Conservation (phyloP, 1,284 basidiomycete genomes). For the Caloboletus inedulis region DNA sequence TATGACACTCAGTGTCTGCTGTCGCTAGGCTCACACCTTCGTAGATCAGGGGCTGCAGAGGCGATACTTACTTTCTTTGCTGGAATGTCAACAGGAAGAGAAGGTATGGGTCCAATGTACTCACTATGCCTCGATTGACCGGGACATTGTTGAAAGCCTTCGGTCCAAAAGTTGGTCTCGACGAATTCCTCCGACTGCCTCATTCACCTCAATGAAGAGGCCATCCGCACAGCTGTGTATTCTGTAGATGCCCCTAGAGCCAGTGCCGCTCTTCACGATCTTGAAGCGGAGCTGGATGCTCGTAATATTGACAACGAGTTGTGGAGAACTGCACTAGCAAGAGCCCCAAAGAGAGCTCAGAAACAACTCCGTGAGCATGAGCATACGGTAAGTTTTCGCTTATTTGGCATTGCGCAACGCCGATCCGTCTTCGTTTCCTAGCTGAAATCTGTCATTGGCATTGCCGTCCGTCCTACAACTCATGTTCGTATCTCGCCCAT, state of each 20-base stretch:
- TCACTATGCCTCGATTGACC: conserved; percentile 3
- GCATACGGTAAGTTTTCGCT: conserved; percentile 41
- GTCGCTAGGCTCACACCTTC: conserved; percentile 11
- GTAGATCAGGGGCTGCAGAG: conserved; percentile 68
- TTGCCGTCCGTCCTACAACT: conserved; percentile 65
- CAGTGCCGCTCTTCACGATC: conserved; percentile 42
- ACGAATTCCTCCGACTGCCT: conserved; percentile 70
- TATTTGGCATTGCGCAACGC: background rate
- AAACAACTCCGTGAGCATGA: conserved; percentile 47
- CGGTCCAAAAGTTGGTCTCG: conserved; percentile 84
- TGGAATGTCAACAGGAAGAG: conserved; percentile 88
- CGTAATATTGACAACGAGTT: conserved; percentile 44
- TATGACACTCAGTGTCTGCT: conserved; percentile 29
- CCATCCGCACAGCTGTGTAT: conserved; percentile 59
- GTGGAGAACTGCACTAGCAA: conserved; percentile 41
- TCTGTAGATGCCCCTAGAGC: conserved; percentile 45
- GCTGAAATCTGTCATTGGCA: conserved; percentile 62
- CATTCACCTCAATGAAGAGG: conserved; percentile 58
- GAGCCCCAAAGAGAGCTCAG: conserved; percentile 40
- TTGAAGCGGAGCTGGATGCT: conserved; percentile 49
- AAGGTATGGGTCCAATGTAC: conserved; percentile 52
- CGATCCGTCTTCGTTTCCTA: conserved; percentile 29
- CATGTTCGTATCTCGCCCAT: conserved; percentile 50
- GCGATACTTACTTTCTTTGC: conserved; percentile 66
- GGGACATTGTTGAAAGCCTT: conserved; percentile 53